phyloP scores from a whole-genome alignment of 2,329 filamentous ascomycete genomes.

The Dendrostoma leiphaemia region DNA sequence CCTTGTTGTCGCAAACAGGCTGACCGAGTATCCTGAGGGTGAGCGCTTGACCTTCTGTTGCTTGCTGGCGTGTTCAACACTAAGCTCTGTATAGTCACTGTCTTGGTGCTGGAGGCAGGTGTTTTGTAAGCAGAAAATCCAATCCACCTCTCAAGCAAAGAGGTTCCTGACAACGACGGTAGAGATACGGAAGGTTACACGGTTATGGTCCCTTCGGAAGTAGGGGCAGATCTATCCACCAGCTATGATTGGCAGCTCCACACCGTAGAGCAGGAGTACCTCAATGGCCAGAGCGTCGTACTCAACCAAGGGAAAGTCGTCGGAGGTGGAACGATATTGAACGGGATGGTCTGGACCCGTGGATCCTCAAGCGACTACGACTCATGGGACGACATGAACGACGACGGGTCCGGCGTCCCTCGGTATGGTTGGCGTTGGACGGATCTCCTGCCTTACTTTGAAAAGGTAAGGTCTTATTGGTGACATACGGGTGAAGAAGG shows the following conservation, averaged over 20 bases:
- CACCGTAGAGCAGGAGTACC: conserved; percentile 29
- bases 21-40: conserved; percentile 36
- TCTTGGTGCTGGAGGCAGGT: conserved; percentile 22
- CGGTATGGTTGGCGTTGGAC: conserved; percentile 37
- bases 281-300: conserved; percentile 32
- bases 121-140: conserved; percentile 15
- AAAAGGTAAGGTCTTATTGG: conserved; percentile 37
- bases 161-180: not conserved
- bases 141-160: not conserved
- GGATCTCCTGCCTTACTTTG: conserved; percentile 46
- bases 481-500: rapidly evolving
- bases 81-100: conserved; percentile 13
- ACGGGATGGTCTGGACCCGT: conserved; percentile 40
- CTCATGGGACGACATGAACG: conserved; percentile 40
- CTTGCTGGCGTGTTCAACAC: not conserved
- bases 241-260: conserved; percentile 30
- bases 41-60: not conserved
- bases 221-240: conserved; percentile 17
- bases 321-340: conserved; percentile 39
- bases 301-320: conserved; percentile 37
- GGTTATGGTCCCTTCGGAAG: conserved; percentile 20
- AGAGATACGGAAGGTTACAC: conserved; percentile 17
- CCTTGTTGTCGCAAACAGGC: conserved; percentile 40
- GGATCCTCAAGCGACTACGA: conserved; percentile 39
- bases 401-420: conserved; percentile 24